Percentiles rank a stretch among this genome's conserved stretches.
These are phyloP conservation scores for Capsicum pubescens DNA, from an alignment of 257 asterid genomes.

Conservation along the genomic window DNA sequence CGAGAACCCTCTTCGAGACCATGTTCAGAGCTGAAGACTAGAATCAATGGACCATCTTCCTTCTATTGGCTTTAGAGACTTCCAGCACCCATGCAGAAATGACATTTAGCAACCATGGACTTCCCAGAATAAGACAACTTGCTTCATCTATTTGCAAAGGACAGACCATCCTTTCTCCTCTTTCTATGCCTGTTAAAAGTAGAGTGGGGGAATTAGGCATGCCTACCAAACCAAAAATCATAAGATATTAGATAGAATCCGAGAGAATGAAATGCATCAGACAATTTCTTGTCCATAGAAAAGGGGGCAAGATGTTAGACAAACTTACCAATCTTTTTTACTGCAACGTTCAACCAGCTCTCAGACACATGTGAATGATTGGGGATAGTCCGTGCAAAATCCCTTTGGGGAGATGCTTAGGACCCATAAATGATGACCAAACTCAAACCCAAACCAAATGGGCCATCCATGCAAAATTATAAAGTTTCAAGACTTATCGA, in stretches of 20 bases:
- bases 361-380: too few relatives aligned
- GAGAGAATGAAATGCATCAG: constrained; percentile 9
- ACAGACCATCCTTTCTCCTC: neutral
- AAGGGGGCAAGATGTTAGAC: neutral
- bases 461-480: too few relatives aligned
- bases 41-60: constrained; percentile 13
- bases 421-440: too few relatives aligned
- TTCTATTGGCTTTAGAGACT: constrained; percentile 26
- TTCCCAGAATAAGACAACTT: too few relatives aligned
- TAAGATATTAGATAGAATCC: neutral
- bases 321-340: constrained; percentile 40
- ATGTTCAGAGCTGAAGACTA: constrained; percentile 21
- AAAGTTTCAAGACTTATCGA: constrained; percentile 71
- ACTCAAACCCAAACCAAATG: too few relatives aligned
- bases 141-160: constrained; percentile 23
- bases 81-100: constrained; percentile 9
- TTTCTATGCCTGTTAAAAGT: constrained; percentile 1
- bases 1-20: constrained; percentile 30
- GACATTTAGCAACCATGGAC: neutral
- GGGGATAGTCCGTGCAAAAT: too few relatives aligned
- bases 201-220: neutral
- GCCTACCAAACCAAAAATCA: neutral
- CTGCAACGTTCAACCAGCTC: constrained; percentile 33
- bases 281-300: neutral
- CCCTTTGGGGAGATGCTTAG: too few relatives aligned